Evolutionary conservation across 768 basidiomycete species (phyloP).

Genomic region (Pleurotus eryngii): DNA sequence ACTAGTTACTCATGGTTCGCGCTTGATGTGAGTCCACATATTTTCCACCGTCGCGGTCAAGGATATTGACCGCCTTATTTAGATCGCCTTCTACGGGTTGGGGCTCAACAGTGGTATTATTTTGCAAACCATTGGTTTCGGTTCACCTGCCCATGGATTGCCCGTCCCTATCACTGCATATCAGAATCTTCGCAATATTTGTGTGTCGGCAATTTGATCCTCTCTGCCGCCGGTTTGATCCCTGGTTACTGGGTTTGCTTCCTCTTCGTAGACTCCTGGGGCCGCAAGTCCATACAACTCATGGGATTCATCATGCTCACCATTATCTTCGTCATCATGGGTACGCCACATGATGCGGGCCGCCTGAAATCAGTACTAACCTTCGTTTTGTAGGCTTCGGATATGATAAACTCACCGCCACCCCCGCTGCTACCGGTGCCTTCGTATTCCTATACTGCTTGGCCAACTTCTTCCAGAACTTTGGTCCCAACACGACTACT

Average conservation of each 20-base stretch:
- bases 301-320: slow-evolving; percentile 74
- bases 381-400: slow-evolving; percentile 49
- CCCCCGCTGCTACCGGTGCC: slow-evolving; percentile 38
- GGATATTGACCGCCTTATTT: background rate
- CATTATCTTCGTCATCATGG: slow-evolving; percentile 64
- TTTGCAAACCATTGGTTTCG: slow-evolving; percentile 73
- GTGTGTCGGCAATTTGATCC: slow-evolving; percentile 70
- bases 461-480: slow-evolving; percentile 89
- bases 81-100: slow-evolving; percentile 88
- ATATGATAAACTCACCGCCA: slow-evolving; percentile 53
- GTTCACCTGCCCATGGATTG: slow-evolving; percentile 29
- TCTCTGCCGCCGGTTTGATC: slow-evolving; percentile 75
- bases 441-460: slow-evolving; percentile 86
- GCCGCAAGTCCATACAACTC: slow-evolving; percentile 78
- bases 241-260: slow-evolving; percentile 74
- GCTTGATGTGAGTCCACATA: slow-evolving; percentile 54
- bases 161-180: slow-evolving; percentile 42
- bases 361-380: background rate
- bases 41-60: background rate
- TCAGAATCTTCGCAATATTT: slow-evolving; percentile 58
- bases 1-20: slow-evolving; percentile 87
- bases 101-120: slow-evolving; percentile 82
- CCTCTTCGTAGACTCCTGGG: slow-evolving; percentile 73
- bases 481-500: slow-evolving; percentile 78
- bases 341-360: slow-evolving; percentile 33